A percentile compares a stretch with the other conserved stretches of the same genome.
phyloP scores from a whole-genome alignment of 305 asterid species.

The Plantago rigida region DNA sequence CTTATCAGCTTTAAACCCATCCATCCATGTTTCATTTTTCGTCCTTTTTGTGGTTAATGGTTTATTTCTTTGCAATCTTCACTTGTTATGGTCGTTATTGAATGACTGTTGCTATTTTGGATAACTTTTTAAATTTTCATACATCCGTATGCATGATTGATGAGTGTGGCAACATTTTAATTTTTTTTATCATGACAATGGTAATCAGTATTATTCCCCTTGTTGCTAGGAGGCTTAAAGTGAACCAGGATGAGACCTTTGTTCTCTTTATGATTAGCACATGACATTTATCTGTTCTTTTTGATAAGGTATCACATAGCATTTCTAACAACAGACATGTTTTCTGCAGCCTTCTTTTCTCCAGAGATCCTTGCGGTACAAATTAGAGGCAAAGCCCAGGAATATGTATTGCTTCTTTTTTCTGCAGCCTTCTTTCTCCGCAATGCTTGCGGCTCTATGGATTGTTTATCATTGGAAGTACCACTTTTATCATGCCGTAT shows the following conservation, averaged over 20 bases:
- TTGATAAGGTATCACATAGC: conserved; percentile 18
- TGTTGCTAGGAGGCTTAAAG: neutral
- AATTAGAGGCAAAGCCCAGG: conserved; percentile 72
- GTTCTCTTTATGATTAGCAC: conserved; percentile 13
- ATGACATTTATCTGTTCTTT: conserved; percentile 2
- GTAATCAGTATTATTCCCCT: neutral
- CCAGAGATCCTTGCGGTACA: conserved; percentile 75
- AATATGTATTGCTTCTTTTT: conserved; percentile 40
- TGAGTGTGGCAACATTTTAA: too few species aligned
- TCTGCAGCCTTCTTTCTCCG: neutral
- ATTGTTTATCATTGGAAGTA: too few species aligned
- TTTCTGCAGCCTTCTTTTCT: conserved; percentile 78
- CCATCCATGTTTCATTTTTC: too few species aligned
- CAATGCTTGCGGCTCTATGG: neutral
- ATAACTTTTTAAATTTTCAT: too few species aligned
- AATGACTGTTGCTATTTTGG: too few species aligned
- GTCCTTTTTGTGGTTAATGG: too few species aligned
- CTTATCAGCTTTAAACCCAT: too few species aligned
- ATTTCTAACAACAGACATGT: conserved; percentile 32
- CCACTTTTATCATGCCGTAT: too few species aligned
- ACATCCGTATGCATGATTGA: too few species aligned
- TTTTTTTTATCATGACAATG: too few species aligned
- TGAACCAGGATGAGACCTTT: neutral
- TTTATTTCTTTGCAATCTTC: too few species aligned
- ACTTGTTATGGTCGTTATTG: too few species aligned